Percentiles rank a stretch among this genome's conserved stretches.
Conservation (phyloP, 2,329 filamentous ascomycete species). For the Albophoma yamanashiensis region DNA sequence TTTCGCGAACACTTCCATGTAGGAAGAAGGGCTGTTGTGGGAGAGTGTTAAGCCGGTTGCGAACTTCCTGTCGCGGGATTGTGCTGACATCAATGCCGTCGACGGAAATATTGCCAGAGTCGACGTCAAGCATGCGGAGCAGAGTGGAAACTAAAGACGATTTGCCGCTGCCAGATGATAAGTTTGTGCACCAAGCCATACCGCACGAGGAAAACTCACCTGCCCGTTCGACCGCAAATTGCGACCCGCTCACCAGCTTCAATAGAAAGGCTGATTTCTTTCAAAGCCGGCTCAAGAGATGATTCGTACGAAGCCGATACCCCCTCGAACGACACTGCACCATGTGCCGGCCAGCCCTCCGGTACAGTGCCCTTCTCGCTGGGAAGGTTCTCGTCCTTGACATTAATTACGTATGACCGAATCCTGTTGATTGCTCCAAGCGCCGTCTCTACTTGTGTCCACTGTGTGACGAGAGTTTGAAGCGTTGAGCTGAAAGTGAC, state of each 20-base stretch:
- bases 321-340: constrained; percentile 13
- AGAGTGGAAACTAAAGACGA: constrained; percentile 29
- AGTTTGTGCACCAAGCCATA: constrained; percentile 5
- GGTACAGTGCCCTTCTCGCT: constrained; percentile 8
- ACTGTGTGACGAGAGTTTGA: constrained; percentile 21
- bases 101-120: constrained; percentile 28
- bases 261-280: constrained; percentile 18
- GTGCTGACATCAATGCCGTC: constrained; percentile 28
- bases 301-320: constrained; percentile 19
- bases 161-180: constrained; percentile 15
- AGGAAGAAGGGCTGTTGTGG: constrained; percentile 42
- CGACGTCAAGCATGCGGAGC: constrained; percentile 35
- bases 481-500: constrained; percentile 17
- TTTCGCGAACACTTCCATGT: constrained; percentile 34
- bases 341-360: constrained; percentile 13
- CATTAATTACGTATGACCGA: constrained; percentile 12
- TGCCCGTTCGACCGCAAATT: constrained; percentile 32
- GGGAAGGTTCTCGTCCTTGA: constrained; percentile 10
- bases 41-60: constrained; percentile 26
- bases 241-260: constrained; percentile 24
- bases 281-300: constrained; percentile 12
- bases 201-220: constrained; percentile 7
- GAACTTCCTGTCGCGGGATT: constrained; percentile 11
- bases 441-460: constrained; percentile 17
- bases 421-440: constrained; percentile 16